A percentile compares a stretch with the other conserved stretches of the same genome.
These are phyloP conservation scores for Cystofilobasidium ferigula DNA, from an alignment of 768 basidiomycete species.

Conservation along the genomic window DNA sequence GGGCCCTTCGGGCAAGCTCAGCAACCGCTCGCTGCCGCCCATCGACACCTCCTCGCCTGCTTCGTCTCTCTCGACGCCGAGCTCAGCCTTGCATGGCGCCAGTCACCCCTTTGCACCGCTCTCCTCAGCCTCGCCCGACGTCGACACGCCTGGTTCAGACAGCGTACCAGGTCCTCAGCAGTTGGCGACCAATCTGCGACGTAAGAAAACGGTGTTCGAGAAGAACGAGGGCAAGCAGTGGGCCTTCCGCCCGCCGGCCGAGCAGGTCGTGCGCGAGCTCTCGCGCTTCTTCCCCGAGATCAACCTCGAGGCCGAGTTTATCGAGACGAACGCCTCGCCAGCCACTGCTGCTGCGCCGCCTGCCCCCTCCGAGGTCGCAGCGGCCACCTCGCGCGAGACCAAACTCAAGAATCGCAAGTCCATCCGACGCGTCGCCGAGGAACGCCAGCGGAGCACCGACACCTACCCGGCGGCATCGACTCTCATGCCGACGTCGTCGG, in stretches of 20 bases:
- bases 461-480: slow-evolving; percentile 46
- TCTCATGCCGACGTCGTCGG: not conserved
- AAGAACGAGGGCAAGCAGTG: slow-evolving; percentile 59
- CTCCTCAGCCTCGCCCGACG: not conserved
- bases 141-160: not conserved
- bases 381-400: slow-evolving; percentile 41
- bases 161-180: not conserved
- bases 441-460: slow-evolving; percentile 59
- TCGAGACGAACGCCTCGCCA: slow-evolving; percentile 45
- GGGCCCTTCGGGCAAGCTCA: not conserved
- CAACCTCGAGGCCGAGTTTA: slow-evolving; percentile 89
- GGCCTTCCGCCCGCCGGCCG: slow-evolving; percentile 81
- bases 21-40: slow-evolving; percentile 25
- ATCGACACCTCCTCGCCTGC: slow-evolving; percentile 11
- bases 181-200: slow-evolving; percentile 3
- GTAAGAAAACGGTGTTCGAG: slow-evolving; percentile 50
- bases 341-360: slow-evolving; percentile 30
- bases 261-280: slow-evolving; percentile 82
- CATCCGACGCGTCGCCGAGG: slow-evolving; percentile 81
- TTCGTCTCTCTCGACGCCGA: slow-evolving; percentile 4
- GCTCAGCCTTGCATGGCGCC: slow-evolving; percentile 14
- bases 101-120: not conserved
- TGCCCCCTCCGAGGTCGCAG: slow-evolving; percentile 61
- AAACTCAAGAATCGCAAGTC: slow-evolving; percentile 49
- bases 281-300: slow-evolving; percentile 94